Evolutionary conservation across 2,329 filamentous ascomycete species (phyloP).

Genomic region (Calonectria fujianensis): DNA sequence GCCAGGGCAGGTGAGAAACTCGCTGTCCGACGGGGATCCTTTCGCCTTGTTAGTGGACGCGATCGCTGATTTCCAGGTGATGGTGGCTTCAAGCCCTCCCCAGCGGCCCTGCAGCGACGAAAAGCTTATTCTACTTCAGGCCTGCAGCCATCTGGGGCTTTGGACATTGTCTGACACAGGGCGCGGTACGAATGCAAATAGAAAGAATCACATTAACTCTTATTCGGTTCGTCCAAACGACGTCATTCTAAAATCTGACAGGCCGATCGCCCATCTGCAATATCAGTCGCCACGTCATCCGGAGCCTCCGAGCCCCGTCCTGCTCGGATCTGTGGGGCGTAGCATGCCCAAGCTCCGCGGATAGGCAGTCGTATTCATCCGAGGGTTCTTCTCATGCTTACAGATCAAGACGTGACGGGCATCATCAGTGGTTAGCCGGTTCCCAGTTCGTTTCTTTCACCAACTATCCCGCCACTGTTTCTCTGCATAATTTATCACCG

Average conservation of each 20-base stretch:
- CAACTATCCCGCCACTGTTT: no score
- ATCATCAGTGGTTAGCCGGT: background rate
- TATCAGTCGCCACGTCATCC: constrained; percentile 12
- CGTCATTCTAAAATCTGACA: constrained; percentile 4
- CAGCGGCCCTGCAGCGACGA: background rate
- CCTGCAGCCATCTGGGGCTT: background rate
- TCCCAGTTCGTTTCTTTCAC: background rate
- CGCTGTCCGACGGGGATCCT: background rate
- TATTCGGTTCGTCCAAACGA: background rate
- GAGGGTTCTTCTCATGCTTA: background rate
- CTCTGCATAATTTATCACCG: no score
- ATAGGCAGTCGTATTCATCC: constrained; percentile 4
- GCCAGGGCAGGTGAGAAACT: background rate
- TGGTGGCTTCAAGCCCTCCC: background rate
- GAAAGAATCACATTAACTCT: background rate
- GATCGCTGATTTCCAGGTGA: background rate
- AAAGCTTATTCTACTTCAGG: background rate
- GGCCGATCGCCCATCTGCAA: background rate
- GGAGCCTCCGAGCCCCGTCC: constrained; percentile 15
- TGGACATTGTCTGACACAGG: background rate
- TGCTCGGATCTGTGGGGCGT: constrained; percentile 1
- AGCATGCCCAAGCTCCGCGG: constrained; percentile 18
- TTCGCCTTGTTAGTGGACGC: background rate
- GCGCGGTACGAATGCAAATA: background rate
- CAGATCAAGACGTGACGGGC: background rate